These are phyloP conservation scores for Heracleum sosnowskyi DNA, from an alignment of 129 eudicot species.

Conservation along the genomic window DNA sequence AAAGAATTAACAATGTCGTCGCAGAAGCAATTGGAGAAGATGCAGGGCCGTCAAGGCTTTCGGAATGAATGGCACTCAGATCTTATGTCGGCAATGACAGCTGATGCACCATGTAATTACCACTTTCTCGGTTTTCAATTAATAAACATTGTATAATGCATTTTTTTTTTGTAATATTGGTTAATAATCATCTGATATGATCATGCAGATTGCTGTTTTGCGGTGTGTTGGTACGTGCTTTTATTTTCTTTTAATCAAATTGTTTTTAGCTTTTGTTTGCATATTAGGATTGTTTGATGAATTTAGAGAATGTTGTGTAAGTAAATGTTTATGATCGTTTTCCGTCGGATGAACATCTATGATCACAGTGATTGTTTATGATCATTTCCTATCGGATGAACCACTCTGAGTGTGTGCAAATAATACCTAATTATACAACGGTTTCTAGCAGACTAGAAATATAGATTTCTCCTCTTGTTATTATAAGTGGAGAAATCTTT, in stretches of 20 bases:
- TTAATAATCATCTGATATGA: slow-evolving; percentile 3
- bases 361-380: no score
- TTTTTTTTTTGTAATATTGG: background rate
- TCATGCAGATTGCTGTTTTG: slow-evolving; percentile 74
- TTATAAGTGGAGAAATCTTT: no score
- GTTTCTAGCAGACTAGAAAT: no score
- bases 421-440: no score
- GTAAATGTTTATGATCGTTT: background rate
- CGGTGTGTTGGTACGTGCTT: slow-evolving; percentile 62
- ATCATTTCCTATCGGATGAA: no score
- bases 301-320: background rate
- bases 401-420: no score
- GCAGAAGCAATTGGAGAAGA: slow-evolving; percentile 56
- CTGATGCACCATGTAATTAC: slow-evolving; percentile 67
- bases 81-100: slow-evolving; percentile 58
- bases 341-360: background rate
- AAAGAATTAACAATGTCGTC: slow-evolving; percentile 2
- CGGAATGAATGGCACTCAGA: slow-evolving; percentile 92
- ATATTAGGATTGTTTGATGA: background rate
- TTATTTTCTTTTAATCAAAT: background rate
- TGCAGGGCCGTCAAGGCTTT: slow-evolving; percentile 73
- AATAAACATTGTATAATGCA: background rate
- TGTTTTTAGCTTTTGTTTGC: slow-evolving; percentile 10
- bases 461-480: no score
- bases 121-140: background rate